Evolutionary conservation across 345 rosid species (phyloP), one percentile per base, ranked within the genome.

Genomic region (Populus euphratica): DNA sequence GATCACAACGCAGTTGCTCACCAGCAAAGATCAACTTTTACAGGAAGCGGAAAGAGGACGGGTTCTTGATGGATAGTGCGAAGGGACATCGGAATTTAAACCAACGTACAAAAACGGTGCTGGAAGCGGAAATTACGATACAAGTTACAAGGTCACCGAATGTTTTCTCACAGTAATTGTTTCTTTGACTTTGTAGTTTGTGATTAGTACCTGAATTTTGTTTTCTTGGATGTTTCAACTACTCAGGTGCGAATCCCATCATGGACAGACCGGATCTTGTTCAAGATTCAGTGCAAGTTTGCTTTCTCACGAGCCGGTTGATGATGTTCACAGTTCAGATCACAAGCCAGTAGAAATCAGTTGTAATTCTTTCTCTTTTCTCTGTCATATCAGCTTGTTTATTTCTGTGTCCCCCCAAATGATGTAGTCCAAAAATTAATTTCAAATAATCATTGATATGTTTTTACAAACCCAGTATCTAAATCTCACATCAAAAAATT

Each of bases 31-130:
- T 79, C 97, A 92, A 75, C 91, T 92, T 47, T 73, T 89, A 39
- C 93, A 81, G 78, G 94, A 92, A 78, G 97, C 97, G 7, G 89
- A 80, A 73, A 87, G 89, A 75, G 93, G 93, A 41, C 84, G 84
- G 78, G 86, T 92, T 62, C 89, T 90, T 77, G 31, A 79, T 5
- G 97, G 97, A 39, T 92, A 84, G 63, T 77, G 77, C 65, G 94
- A 92, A 72, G 94, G 94, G 23, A 82, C 85, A 13, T 74, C 88
- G 68, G 78, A 81, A 36, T 90, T 91, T 76, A 91, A 92, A 78
- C 97, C 97, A 12, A 88, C 93, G 0, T 92, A 87, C 44, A 89
- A 90, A 69, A 88, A 90, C 69, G 76, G 90, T 27, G 72, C 83
- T 5, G 93, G 94, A 80, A 89, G 92, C 39, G 88, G 82, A 81